Base-by-base conservation (phyloP, 495 filamentous ascomycete genomes). In the Daldinia caldariorum region DNA sequence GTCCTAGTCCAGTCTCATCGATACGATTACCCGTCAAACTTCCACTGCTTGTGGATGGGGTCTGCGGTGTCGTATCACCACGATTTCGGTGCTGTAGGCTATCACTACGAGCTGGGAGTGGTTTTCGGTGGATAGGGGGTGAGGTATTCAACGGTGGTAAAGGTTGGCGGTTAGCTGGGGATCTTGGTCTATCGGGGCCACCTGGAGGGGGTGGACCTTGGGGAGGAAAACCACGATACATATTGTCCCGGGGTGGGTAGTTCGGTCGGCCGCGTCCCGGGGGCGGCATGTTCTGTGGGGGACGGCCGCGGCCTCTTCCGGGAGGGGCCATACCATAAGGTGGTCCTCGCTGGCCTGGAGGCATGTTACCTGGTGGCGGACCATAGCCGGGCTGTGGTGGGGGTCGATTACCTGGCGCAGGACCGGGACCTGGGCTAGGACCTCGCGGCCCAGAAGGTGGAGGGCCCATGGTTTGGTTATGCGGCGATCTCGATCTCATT, bases 1-100 rank as follows among this genome's bases (percentile, higher is more conserved):
- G 76, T 32, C 88, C 87, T 68, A 92, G 81, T 29, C 84, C 88
- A 63, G 86, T 85, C 72, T 88, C 87, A 72, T 92, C 89, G 55
- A 93, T 82, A 38, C 89, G 82, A 74, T 86, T 80, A 50, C 88
- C 83, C 16, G 85, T 85, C 63, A 93, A 83, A 70, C 89, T 90
- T 57, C 88, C 88, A 41, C 84, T 83, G 74, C 86, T 90, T 31
- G 86, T 70, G 0, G 70, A 63, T 47, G 76, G 66, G 16, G 75
- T 72, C n/a, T 66, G 67, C 6, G 77, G 69, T 0, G 75, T 75
- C 45, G 73, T 56, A 61, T 75, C 58, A 38, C 73, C 67, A 37
- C 74, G 43, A 57, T 56, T 29, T 22, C 72, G 69, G 39, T 78
- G 76, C 56, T 80, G 74, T 14, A 83, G 54, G 61, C 78, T 83